phyloP scores from a whole-genome alignment of 257 asterid genomes.

The Lithospermum erythrorhizon region DNA sequence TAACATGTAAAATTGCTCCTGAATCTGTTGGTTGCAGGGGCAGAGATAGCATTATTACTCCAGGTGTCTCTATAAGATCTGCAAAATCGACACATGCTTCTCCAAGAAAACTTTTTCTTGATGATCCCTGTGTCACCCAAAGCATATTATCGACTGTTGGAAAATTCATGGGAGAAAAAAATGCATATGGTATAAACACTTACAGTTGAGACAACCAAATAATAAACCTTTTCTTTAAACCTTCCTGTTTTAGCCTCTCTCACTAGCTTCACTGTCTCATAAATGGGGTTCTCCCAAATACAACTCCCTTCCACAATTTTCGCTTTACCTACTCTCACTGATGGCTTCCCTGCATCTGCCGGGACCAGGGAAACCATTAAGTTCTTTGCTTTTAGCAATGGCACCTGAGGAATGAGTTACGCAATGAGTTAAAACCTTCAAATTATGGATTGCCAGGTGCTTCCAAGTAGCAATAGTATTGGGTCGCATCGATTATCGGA shows the following conservation, averaged over 20 bases:
- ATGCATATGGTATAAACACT: constrained; percentile 15
- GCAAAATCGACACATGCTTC: constrained; percentile 85
- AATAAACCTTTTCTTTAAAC: constrained; percentile 62
- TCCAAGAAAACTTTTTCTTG: constrained; percentile 83
- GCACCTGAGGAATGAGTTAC: constrained; percentile 47
- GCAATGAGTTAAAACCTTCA: constrained; percentile 12
- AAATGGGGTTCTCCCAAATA: constrained; percentile 75
- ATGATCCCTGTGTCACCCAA: constrained; percentile 58
- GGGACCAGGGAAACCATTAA: constrained; percentile 80
- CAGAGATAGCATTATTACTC: constrained; percentile 49
- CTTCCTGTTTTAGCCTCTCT: constrained; percentile 66
- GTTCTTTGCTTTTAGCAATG: constrained; percentile 64
- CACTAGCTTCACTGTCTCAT: constrained; percentile 61
- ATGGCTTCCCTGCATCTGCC: constrained; percentile 81
- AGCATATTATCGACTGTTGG: constrained; percentile 1
- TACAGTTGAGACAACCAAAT: constrained; percentile 68
- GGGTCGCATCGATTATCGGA: too few relatives aligned
- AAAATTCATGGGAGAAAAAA: not conserved
- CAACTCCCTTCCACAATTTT: constrained; percentile 69
- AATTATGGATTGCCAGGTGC: not conserved
- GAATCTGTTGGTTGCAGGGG: constrained; percentile 81
- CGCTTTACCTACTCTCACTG: constrained; percentile 60
- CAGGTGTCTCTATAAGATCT: constrained; percentile 58
- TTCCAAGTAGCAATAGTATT: not conserved
- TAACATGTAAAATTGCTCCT: constrained; percentile 73